Percentiles rank a stretch among this genome's conserved stretches.
phyloP scores from a whole-genome alignment of 2,329 filamentous ascomycete species.

The Cryphonectria nitschkei region DNA sequence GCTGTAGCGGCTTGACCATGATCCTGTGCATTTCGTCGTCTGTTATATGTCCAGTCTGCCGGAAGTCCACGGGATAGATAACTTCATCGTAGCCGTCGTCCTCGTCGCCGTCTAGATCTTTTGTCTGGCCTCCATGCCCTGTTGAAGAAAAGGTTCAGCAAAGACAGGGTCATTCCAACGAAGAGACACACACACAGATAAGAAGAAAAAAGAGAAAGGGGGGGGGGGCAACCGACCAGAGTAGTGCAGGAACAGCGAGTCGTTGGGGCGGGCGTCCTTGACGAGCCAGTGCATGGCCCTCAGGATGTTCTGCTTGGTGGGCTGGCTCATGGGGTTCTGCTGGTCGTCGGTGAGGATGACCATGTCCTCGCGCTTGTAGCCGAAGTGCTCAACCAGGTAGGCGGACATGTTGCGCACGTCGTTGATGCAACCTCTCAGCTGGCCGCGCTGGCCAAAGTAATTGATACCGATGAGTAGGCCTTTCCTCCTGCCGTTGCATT shows the following conservation, averaged over 20 bases:
- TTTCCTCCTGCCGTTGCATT: slow-evolving; percentile 86
- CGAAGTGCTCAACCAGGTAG: slow-evolving; percentile 86
- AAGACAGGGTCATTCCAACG: neutral
- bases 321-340: slow-evolving; percentile 96
- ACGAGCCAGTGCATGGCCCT: slow-evolving; percentile 98
- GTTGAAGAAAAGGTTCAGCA: slow-evolving; percentile 25
- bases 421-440: slow-evolving; percentile 93
- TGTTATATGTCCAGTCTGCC: slow-evolving; percentile 78
- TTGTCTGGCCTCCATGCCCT: slow-evolving; percentile 82
- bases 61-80: slow-evolving; percentile 82
- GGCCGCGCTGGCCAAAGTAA: slow-evolving; percentile 90
- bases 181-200: neutral
- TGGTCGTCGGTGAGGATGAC: slow-evolving; percentile 95
- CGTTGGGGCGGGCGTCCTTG: slow-evolving; percentile 88
- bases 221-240: slow-evolving; percentile 64
- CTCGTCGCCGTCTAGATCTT: slow-evolving; percentile 78
- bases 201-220: too few relatives aligned
- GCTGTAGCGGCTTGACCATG: slow-evolving; percentile 62
- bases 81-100: slow-evolving; percentile 83
- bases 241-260: slow-evolving; percentile 97
- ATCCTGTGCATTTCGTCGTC: slow-evolving; percentile 83
- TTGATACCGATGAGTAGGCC: slow-evolving; percentile 94
- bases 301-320: slow-evolving; percentile 92
- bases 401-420: slow-evolving; percentile 96
- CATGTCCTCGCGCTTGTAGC: slow-evolving; percentile 95